Conservation (phyloP, 2,329 filamentous ascomycete genomes). For the Nigrograna mackinnonii region DNA sequence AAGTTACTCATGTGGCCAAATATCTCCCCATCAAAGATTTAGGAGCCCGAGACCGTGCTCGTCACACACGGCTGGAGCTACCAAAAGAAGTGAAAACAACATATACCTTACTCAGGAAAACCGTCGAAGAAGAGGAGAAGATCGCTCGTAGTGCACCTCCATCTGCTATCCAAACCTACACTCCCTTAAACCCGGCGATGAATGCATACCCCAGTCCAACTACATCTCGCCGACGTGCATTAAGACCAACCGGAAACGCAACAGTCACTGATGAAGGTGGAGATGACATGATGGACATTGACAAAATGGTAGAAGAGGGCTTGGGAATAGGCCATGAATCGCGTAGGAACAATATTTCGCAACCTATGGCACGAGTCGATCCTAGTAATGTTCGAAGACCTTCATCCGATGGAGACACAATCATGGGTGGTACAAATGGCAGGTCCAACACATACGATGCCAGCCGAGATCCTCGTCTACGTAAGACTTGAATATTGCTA, state of each 20-base stretch:
- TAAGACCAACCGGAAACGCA: background rate
- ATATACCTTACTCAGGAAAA: too few species aligned
- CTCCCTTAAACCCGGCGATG: too few species aligned
- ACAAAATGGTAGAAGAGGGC: background rate
- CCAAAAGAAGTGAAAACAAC: too few species aligned
- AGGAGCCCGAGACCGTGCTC: slow-evolving; percentile 5
- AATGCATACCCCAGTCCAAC: background rate
- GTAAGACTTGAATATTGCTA: too few species aligned
- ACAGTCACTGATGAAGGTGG: background rate
- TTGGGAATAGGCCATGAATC: background rate
- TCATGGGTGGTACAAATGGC: background rate
- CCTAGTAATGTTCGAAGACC: too few species aligned
- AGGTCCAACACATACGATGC: slow-evolving; percentile 6
- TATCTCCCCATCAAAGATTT: slow-evolving; percentile 11
- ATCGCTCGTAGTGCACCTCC: too few species aligned
- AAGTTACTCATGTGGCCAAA: background rate
- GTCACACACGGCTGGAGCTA: too few species aligned
- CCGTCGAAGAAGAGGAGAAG: too few species aligned
- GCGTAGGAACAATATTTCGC: background rate
- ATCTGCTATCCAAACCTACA: too few species aligned
- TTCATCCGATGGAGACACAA: background rate
- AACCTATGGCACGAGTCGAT: too few species aligned
- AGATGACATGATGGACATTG: background rate
- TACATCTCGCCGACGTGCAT: slow-evolving; percentile 1
- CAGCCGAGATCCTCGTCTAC: slow-evolving; percentile 7